Evolutionary conservation across 1,284 basidiomycete species (phyloP), one percentile per base, ranked within the genome.

Genomic region (Nidula niveotomentosa): DNA sequence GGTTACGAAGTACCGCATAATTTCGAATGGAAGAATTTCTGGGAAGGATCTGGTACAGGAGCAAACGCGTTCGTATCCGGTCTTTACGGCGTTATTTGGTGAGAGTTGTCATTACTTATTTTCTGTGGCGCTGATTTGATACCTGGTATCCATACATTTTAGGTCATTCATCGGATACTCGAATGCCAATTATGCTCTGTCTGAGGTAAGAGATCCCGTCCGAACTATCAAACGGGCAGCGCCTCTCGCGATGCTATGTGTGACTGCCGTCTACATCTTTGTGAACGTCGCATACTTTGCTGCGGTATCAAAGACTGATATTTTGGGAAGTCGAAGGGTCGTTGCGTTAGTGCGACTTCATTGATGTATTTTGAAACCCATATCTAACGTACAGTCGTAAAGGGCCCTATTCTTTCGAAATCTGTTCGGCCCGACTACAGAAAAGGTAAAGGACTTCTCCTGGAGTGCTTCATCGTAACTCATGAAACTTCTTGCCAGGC

Each of bases 141-240:
- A 15, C 6, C 39, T 17, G 13, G 37, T 18, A 51, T 51, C 39
- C 43, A 23, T 47, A 17, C 23, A 30, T 30, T 46, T 12, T 18
- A 88, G 86, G 87, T 85, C 84, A 0, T 88, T 83, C 64, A 76
- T 79, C 50, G 88, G 88, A 0, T 90, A 88, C 63, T 81, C 83
- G 0, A 88, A 85, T 54, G 86, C 85, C 12, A 90, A 90, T 62
- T 89, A 88, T 57, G 85, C 84, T 0, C 72, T 90, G 2, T 87
- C 85, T 3, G 87, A 90, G 62, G 75, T 88, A 10, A 77, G 76
- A 23, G 76, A 90, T 59, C 88, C 88, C 1, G 76, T 88, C 4
- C 76, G 77, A 36, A 90, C 88, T 0, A 80, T 90, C 62, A 87
- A 83, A 63, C 70, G 76, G 4, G 88, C 87, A 0, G 86, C 83